Evolutionary conservation across 176 grass and related monocot species (phyloP), one percentile per base, ranked within the genome.

Genomic region (Musa acuminata): DNA sequence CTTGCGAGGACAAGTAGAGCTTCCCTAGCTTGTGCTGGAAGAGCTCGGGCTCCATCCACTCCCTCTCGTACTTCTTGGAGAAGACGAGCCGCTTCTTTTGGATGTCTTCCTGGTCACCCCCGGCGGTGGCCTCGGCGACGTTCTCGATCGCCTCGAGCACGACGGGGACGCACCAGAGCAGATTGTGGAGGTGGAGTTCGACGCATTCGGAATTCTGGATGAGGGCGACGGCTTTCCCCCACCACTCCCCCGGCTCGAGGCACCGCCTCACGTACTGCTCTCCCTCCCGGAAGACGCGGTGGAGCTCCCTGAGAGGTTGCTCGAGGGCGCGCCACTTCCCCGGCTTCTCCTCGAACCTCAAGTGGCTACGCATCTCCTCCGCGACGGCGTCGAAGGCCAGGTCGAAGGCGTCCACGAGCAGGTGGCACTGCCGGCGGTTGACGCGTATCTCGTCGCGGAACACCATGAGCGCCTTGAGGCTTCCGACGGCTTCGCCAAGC

Each of bases 91-190:
- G 22, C 49, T 73, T 80, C 68, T 53, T 73, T 8, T 64, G 49
- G 23, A 73, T 29, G 58, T 60, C 78, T 1, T 80, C 69, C 35
- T 72, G 68, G 55, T 80, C 75, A 3, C 48, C 50, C n/a, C 26
- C 52, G 9, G 52, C 55, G 8, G 69, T 49, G 21, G 60, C 63
- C 68, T 80, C 78, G 1, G 67, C 57, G 48, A 52, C 78, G 20
- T 62, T 80, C 69, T 80, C 78, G 13, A 80, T 64, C n/a, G 78
- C 78, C 78, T 80, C 67, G 29, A 80, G 26, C 54, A 80, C 78
- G 12, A 80, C 78, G 0, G 55, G 68, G 1, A 80, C 29, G 67
- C 78, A 80, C 78, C 78, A 80, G 22, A 80, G 43, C 68, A 80
- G 8, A 13, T 80, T 80, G 67, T 80, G 78, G 67, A 80, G 67